Conservation (phyloP, 768 basidiomycete species). For the Leucogyrophana mollusca region DNA sequence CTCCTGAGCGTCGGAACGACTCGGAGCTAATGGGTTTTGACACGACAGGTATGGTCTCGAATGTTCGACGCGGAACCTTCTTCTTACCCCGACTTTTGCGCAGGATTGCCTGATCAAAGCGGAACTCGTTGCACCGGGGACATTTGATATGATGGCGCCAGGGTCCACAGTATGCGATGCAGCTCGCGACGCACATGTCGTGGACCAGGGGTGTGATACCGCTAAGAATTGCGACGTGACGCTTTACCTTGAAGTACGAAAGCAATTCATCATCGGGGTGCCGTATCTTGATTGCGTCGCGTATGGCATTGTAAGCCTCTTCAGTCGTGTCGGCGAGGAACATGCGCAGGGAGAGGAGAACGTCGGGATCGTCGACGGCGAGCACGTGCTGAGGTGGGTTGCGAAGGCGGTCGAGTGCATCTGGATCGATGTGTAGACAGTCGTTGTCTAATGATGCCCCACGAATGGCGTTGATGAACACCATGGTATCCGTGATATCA, state of each 20-base stretch:
- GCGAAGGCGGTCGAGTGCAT: constrained; percentile 20
- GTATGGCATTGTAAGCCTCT: constrained; percentile 24
- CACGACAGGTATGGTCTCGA: constrained; percentile 19
- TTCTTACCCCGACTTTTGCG: background rate
- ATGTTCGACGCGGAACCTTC: constrained; percentile 8
- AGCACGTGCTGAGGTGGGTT: constrained; percentile 19
- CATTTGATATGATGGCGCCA: constrained; percentile 9
- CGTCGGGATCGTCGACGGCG: constrained; percentile 21
- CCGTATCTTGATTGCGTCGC: constrained; percentile 16
- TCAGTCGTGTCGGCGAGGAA: constrained; percentile 32
- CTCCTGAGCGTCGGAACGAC: too few relatives aligned
- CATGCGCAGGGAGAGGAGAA: constrained; percentile 32
- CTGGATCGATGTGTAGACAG: constrained; percentile 12
- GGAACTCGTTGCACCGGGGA: constrained; percentile 9
- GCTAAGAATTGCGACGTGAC: constrained; percentile 2
- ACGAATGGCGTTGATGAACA: constrained; percentile 9
- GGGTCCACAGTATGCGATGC: constrained; percentile 13
- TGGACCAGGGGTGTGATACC: constrained; percentile 1
- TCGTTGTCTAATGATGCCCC: constrained; percentile 9
- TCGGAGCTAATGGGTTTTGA: too few relatives aligned
- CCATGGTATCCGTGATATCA: background rate
- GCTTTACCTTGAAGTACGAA: constrained; percentile 10
- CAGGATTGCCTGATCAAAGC: constrained; percentile 9
- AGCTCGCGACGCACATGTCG: constrained; percentile 14
- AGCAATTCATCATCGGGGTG: constrained; percentile 15